Evolutionary conservation across 2,329 filamentous ascomycete genomes (phyloP).

Genomic region (Ceratocystiopsis minuta): DNA sequence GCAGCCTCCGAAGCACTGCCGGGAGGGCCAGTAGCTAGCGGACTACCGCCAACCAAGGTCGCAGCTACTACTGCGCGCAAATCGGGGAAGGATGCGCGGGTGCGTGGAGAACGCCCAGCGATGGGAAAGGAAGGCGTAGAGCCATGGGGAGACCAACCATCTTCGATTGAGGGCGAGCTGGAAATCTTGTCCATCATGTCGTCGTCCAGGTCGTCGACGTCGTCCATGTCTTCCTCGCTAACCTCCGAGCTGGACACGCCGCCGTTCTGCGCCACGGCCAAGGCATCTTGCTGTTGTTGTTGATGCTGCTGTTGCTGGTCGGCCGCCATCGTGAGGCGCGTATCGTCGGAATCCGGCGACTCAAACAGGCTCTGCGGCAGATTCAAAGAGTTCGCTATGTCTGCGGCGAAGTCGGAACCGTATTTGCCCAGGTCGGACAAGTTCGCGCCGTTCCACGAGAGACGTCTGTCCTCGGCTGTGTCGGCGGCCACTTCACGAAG

Average conservation of each 20-base stretch:
- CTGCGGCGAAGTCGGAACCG: slow-evolving; percentile 26
- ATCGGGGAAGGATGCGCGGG: too few species aligned
- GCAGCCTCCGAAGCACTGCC: neutral
- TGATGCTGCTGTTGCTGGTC: slow-evolving; percentile 13
- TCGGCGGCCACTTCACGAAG: slow-evolving; percentile 67
- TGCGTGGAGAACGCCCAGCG: slow-evolving; percentile 1
- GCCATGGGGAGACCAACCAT: slow-evolving; percentile 59
- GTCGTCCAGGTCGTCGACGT: slow-evolving; percentile 33
- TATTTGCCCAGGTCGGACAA: slow-evolving; percentile 25
- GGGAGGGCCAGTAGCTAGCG: neutral
- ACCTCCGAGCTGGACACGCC: slow-evolving; percentile 25
- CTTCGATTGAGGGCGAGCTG: slow-evolving; percentile 95
- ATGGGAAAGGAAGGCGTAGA: slow-evolving; percentile 12
- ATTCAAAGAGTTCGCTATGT: slow-evolving; percentile 22
- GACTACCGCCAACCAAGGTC: slow-evolving; percentile 2
- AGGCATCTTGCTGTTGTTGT: slow-evolving; percentile 29
- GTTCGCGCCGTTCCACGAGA: slow-evolving; percentile 31
- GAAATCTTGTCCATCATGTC: slow-evolving; percentile 98
- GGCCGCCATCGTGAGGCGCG: slow-evolving; percentile 9
- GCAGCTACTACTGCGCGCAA: neutral
- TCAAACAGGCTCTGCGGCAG: slow-evolving; percentile 6
- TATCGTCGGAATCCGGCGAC: neutral
- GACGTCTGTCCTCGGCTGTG: slow-evolving; percentile 49
- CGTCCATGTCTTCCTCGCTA: slow-evolving; percentile 48
- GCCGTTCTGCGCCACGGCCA: slow-evolving; percentile 45